Base-by-base conservation (phyloP, 768 basidiomycete genomes). In the Pisolithus orientalis region DNA sequence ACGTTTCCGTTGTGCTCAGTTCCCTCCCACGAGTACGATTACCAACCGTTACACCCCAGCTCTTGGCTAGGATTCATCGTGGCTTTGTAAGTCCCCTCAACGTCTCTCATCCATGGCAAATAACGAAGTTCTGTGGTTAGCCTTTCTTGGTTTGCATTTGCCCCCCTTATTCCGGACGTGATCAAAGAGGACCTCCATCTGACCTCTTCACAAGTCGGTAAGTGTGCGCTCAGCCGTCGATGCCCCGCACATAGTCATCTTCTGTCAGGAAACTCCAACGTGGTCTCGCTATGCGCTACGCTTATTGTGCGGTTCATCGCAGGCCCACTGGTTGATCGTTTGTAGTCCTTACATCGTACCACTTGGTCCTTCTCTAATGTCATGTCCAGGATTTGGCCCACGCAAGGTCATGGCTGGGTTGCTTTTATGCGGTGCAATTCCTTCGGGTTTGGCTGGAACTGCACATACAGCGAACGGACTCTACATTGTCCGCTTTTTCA, bases 391-490 rank as follows among this genome's bases (percentile, higher is more conserved):
- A 8, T 80, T 70, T 62, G 78, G 80, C 4, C 80, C 80, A 0
- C 69, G 80, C 13, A 75, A 74, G 47, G 73, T 77, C 5, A 83
- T 84, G 80, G 80, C 79, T 1, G 65, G 47, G 4, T 59, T 83
- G 37, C 72, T 84, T 27, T 55, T 82, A 25, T 50, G 79, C 0
- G 82, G 82, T 2, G 77, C 80, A 1, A 77, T 84, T 39, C 81
- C 82, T 0, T 82, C 79, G 2, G 82, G 78, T 0, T 65, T 84
- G 10, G 80, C 80, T 1, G 80, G 80, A 28, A 76, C 77, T 1
- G 70, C 72, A n/a, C 62, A 67, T 38, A 72, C 53, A 47, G 75
- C 72, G 1, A 24, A 49, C 1, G 70, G 74, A 0, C 69, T 82
- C 0, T 75, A 77, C 50, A 57, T 64, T 3, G 39, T 80, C 34